Conservation (phyloP, 768 basidiomycete species). For the Podaxis sp. region DNA sequence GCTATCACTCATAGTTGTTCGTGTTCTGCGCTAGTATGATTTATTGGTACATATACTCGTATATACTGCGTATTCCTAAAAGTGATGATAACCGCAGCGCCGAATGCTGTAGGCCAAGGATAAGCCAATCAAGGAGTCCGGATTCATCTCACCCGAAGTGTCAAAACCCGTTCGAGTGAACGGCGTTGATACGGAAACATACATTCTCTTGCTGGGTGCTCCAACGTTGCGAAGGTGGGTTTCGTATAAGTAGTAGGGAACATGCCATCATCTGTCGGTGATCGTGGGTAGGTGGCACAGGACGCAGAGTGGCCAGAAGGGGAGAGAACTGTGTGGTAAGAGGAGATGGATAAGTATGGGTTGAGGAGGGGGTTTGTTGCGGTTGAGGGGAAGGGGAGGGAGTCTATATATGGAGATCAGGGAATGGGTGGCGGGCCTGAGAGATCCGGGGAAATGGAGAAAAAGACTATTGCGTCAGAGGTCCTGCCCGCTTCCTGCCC, state of each 20-base stretch:
- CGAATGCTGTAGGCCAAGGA: neutral
- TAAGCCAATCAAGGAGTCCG: neutral
- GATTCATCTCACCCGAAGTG: neutral
- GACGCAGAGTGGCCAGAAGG: neutral
- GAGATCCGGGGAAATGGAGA: neutral
- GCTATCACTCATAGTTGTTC: constrained; percentile 20
- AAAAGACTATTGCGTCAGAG: constrained; percentile 10
- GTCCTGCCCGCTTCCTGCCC: neutral
- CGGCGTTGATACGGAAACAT: neutral
- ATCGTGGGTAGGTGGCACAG: neutral
- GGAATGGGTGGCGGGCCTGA: constrained; percentile 10
- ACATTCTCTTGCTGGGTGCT: neutral
- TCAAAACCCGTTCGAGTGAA: neutral
- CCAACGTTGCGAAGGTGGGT: neutral
- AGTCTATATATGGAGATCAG: constrained; percentile 3
- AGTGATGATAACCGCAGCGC: neutral
- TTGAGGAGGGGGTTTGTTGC: neutral
- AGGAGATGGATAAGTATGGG: neutral
- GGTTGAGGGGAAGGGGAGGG: neutral
- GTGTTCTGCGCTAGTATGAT: constrained; percentile 27
- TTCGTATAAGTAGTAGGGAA: neutral
- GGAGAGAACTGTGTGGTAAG: neutral
- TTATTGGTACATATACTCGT: constrained; percentile 14
- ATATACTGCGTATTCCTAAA: constrained; percentile 6
- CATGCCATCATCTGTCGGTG: neutral